These are phyloP conservation scores for Fraxinus nigra DNA, from an alignment of 305 asterid genomes.

Conservation along the genomic window DNA sequence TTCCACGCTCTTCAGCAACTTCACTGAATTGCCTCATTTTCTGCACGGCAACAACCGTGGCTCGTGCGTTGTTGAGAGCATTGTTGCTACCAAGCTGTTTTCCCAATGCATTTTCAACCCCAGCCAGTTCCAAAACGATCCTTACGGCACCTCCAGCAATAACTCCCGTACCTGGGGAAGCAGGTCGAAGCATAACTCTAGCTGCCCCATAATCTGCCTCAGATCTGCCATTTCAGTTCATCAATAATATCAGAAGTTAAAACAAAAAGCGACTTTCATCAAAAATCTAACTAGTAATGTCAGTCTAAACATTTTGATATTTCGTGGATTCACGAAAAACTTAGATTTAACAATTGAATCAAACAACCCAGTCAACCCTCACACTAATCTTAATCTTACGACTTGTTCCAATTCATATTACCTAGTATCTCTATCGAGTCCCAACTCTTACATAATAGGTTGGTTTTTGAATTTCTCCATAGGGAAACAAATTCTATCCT, in stretches of 20 bases:
- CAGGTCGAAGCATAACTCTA: constrained; percentile 95
- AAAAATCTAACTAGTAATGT: not conserved
- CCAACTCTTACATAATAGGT: not conserved
- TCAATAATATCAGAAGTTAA: not conserved
- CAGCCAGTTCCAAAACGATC: constrained; percentile 83
- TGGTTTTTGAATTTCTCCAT: no score
- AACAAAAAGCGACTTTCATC: not conserved
- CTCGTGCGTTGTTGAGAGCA: constrained; percentile 91
- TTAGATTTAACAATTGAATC: not conserved
- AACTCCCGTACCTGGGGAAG: constrained; percentile 95
- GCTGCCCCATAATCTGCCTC: constrained; percentile 94
- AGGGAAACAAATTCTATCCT: not conserved
- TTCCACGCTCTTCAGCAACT: constrained; percentile 82
- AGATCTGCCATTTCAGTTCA: constrained; percentile 37
- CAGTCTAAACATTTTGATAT: not conserved
- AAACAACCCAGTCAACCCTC: not conserved
- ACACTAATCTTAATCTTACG: not conserved
- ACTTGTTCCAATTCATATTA: not conserved
- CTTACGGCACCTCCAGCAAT: constrained; percentile 96
- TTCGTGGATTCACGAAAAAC: not conserved
- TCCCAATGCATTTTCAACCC: constrained; percentile 89
- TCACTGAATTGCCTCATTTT: constrained; percentile 86
- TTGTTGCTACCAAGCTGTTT: constrained; percentile 94
- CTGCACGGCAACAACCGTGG: constrained; percentile 82
- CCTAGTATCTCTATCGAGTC: not conserved